Evolutionary conservation across 1,284 basidiomycete genomes (phyloP).

Genomic region (Bjerkandera adusta): DNA sequence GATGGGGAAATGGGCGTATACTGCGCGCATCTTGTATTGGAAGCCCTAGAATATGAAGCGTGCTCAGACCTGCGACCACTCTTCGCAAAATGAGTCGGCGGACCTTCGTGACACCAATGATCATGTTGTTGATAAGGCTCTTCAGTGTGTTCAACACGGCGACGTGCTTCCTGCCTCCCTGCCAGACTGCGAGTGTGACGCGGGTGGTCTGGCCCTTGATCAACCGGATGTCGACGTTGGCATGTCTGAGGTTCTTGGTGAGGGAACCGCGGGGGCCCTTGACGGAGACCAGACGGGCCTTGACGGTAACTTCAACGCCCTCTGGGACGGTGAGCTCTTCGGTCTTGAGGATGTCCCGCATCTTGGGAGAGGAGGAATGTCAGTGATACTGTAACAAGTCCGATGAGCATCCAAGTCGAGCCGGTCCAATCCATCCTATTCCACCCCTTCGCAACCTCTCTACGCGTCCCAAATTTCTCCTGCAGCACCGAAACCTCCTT

Average conservation of each 20-base stretch:
- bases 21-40: conserved; percentile 99
- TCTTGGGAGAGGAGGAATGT: conserved; percentile 43
- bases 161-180: conserved; percentile 97
- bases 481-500: conserved; percentile 6
- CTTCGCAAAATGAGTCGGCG: conserved; percentile 18
- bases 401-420: conserved; percentile 25
- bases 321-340: conserved; percentile 93
- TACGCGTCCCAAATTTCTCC: conserved; percentile 3
- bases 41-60: conserved; percentile 61
- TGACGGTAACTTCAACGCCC: conserved; percentile 81
- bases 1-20: conserved; percentile 99
- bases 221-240: conserved; percentile 95
- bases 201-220: conserved; percentile 71
- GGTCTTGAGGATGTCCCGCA: conserved; percentile 90
- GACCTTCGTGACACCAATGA: conserved; percentile 94
- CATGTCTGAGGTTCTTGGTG: conserved; percentile 90
- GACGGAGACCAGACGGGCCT: conserved; percentile 88
- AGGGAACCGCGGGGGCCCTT: conserved; percentile 88
- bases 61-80: background rate
- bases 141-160: conserved; percentile 97
- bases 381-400: conserved; percentile 19
- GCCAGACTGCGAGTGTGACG: conserved; percentile 95
- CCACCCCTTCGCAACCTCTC: conserved; percentile 11
- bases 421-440: conserved; percentile 30
- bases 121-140: conserved; percentile 96